phyloP scores from a whole-genome alignment of 2,329 filamentous ascomycete species.

The Drechslerella stenobrocha region DNA sequence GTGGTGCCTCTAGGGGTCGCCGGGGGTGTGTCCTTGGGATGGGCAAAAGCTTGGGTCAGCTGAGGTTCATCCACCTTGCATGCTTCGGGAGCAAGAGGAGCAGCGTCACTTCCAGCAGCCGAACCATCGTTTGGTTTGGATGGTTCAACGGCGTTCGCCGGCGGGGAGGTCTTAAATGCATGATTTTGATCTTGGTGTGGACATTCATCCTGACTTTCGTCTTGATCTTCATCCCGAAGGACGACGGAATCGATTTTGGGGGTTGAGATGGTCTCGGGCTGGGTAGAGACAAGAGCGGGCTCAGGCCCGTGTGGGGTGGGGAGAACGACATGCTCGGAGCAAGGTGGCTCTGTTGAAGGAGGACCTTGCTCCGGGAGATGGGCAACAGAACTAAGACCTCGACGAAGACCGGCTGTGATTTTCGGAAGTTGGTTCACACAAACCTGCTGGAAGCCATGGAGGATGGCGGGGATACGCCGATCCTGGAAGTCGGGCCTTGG shows the following conservation, averaged over 20 bases:
- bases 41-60: slow-evolving; percentile 1
- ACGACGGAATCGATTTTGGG: too few relatives aligned
- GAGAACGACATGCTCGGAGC: slow-evolving; percentile 10
- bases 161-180: too few relatives aligned
- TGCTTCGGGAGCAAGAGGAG: not conserved
- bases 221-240: too few relatives aligned
- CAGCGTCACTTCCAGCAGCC: too few relatives aligned
- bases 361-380: slow-evolving; percentile 14
- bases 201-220: not conserved
- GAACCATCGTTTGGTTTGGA: too few relatives aligned
- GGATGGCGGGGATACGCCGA: slow-evolving; percentile 92
- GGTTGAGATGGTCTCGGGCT: too few relatives aligned
- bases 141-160: too few relatives aligned
- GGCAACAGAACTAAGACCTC: slow-evolving; percentile 21
- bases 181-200: not conserved
- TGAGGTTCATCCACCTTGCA: not conserved
- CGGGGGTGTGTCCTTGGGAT: slow-evolving; percentile 52
- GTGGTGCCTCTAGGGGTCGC: slow-evolving; percentile 53
- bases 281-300: not conserved
- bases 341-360: slow-evolving; percentile 31
- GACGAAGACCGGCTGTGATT: slow-evolving; percentile 20
- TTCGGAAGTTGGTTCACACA: slow-evolving; percentile 75
- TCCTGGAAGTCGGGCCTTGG: slow-evolving; percentile 91
- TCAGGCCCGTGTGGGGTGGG: slow-evolving; percentile 9
- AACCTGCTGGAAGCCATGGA: slow-evolving; percentile 98